Evolutionary conservation across 345 rosid species (phyloP), one percentile per base, ranked within the genome.

Genomic region (Adansonia digitata): DNA sequence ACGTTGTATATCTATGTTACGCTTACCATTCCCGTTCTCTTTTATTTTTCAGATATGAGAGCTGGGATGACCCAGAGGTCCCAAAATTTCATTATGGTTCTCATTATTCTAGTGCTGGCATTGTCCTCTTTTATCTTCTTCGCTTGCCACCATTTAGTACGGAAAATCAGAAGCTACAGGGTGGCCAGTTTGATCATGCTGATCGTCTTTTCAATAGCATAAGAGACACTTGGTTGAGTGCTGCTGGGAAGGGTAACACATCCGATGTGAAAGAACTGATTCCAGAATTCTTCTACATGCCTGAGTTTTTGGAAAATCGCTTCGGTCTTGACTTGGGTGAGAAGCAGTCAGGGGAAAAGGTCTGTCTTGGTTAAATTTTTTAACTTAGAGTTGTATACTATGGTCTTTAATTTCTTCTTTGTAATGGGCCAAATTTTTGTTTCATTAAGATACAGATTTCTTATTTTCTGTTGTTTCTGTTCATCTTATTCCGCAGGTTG

Each of bases 21-120:
- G 63, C 61, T 62, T 26, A 53, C 53, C 60, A 49, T 75, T 51
- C 31, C 5, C 9, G 40, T 57, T 73, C 45, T 71, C 35, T 74
- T 66, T 71, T 70, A 52, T 45, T 15, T n/a, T 81, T 78, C 91
- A 96, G 99, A 81, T 93, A 89, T 75, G 97, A 93, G 82, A 90
- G 97, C 84, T 96, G 98, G 98, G 99, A 96, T 89, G 99, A 96
- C 80, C 99, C 98, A 2, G 98, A 93, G 86, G 97, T 96, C 78
- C 99, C 99, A 20, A 93, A 96, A 76, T 96, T 96, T 76, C 99
- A 93, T 87, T 96, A 96, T 61, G 99, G 99, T 69, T 93, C 98
- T 87, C 99, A 96, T 85, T 96, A 96, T 86, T 96, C 99, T 64
- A 96, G 99, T 86, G 99, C 99, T 80, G 99, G 99, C 75, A 93